Base-by-base conservation (phyloP, 352 stramenopile genomes). In the Lagenidium giganteum region DNA sequence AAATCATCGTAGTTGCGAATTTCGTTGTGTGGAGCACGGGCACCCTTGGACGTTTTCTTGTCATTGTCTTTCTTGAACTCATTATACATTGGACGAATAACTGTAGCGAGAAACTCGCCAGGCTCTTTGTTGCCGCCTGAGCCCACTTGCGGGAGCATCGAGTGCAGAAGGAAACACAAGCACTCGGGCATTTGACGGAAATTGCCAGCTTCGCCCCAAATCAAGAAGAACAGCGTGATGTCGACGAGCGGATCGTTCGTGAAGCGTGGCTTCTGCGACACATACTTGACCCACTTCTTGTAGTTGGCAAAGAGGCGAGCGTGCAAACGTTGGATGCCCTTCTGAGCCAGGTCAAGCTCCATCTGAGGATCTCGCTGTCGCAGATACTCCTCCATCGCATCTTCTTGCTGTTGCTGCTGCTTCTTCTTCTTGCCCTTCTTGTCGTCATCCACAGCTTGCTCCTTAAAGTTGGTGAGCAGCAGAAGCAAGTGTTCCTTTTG, bases 281-380 rank as follows among this genome's bases (percentile, higher is more conserved):
- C 68, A 46, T 94, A 95, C 36, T 79, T 51, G 64, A 95, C 99
- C 96, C 96, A 99, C 54, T 95, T 94, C 52, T 49, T 50, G 57
- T 97, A 96, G 64, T 97, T 97, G 11, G 68, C 70, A 59, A 96
- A 95, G 22, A 98, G 95, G 58, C 97, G 97, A 35, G 76, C 70
- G 63, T 98, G 96, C 36, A 98, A n/a, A n/a, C n/a, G n/a, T n/a
- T n/a, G n/a, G n/a, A n/a, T n/a, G n/a, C n/a, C n/a, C n/a, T n/a
- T n/a, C n/a, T n/a, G n/a, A n/a, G n/a, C 33, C 45, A 33, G 8
- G 18, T 55, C 52, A 28, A 45, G 40, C 32, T 43, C 23, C 16
- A 28, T 32, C 35, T 27, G 49, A 23, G 45, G 45, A 13, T 51
- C 18, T 16, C 43, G 17, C 41, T 56, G 4, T 17, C 48, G 48